Conservation (phyloP, 108 stramenopile genomes). For the Fragilariopsis cylindrus region DNA sequence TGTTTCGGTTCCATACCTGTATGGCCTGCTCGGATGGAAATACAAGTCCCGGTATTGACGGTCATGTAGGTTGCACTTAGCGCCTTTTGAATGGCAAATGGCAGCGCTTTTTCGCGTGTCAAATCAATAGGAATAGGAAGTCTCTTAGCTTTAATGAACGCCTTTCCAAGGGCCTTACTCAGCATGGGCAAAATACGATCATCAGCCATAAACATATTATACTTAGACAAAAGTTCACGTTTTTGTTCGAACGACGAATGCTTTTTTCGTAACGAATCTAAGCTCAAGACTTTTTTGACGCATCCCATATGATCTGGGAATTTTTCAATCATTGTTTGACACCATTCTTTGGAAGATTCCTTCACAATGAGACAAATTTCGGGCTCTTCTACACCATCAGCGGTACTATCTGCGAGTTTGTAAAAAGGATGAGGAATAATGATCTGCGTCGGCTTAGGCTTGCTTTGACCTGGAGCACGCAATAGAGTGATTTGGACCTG, state of each 20-base stretch:
- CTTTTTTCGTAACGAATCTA: conserved; percentile 82
- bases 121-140: conserved; percentile 84
- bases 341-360: conserved; percentile 82
- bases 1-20: conserved; percentile 76
- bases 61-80: conserved; percentile 79
- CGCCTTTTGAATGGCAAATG: conserved; percentile 58
- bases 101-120: conserved; percentile 69
- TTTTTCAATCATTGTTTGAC: conserved; percentile 75
- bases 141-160: conserved; percentile 89
- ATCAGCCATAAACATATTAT: conserved; percentile 91
- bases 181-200: conserved; percentile 96
- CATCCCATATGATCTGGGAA: conserved; percentile 74
- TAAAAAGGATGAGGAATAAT: conserved; percentile 75
- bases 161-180: conserved; percentile 84
- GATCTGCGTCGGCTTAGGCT: conserved; percentile 67
- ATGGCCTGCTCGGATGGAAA: conserved; percentile 75
- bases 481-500: conserved; percentile 77
- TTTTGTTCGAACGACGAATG: conserved; percentile 78
- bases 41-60: conserved; percentile 76
- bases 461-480: conserved; percentile 57
- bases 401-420: conserved; percentile 14
- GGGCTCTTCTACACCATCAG: conserved; percentile 52
- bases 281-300: conserved; percentile 83
- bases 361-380: conserved; percentile 94
- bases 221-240: conserved; percentile 67